Percentiles rank a stretch among this genome's conserved stretches.
Evolutionary conservation across 768 basidiomycete genomes (phyloP).

Genomic region (Filobasidium floriforme): DNA sequence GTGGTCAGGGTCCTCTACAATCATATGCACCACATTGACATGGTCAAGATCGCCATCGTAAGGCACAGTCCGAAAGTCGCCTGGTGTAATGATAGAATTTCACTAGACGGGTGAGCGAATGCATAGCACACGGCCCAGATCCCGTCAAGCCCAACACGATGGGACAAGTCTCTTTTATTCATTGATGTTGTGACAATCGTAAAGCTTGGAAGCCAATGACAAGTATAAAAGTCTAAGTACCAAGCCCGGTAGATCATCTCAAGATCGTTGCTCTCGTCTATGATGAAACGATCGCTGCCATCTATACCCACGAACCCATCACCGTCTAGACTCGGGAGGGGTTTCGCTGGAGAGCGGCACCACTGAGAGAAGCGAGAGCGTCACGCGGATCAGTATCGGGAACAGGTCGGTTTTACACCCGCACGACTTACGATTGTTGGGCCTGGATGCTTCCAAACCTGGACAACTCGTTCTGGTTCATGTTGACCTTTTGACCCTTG

Average conservation of each 20-base stretch:
- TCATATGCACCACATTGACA: too few relatives aligned
- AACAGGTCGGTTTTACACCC: background rate
- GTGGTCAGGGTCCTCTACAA: too few relatives aligned
- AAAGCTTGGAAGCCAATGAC: background rate
- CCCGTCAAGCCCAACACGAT: too few relatives aligned
- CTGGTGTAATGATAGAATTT: too few relatives aligned
- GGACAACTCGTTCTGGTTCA: slow-evolving; percentile 47
- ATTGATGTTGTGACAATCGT: slow-evolving; percentile 6
- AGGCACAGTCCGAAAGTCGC: too few relatives aligned
- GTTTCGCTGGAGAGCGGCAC: slow-evolving; percentile 2
- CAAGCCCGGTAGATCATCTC: slow-evolving; percentile 7
- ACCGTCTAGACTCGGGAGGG: background rate
- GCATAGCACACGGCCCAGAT: too few relatives aligned
- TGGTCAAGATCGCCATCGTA: too few relatives aligned
- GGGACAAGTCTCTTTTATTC: slow-evolving; percentile 4
- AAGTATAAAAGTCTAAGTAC: slow-evolving; percentile 8
- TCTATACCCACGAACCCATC: background rate
- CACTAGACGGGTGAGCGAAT: too few relatives aligned
- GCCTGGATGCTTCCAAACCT: slow-evolving; percentile 41
- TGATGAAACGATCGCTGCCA: background rate
- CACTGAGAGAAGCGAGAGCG: background rate
- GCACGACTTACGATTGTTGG: slow-evolving; percentile 32
- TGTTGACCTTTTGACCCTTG: slow-evolving; percentile 48
- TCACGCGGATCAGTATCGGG: background rate
- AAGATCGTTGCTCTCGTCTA: background rate